phyloP scores from a whole-genome alignment of 1,284 basidiomycete species.

The Golubevia sp. region DNA sequence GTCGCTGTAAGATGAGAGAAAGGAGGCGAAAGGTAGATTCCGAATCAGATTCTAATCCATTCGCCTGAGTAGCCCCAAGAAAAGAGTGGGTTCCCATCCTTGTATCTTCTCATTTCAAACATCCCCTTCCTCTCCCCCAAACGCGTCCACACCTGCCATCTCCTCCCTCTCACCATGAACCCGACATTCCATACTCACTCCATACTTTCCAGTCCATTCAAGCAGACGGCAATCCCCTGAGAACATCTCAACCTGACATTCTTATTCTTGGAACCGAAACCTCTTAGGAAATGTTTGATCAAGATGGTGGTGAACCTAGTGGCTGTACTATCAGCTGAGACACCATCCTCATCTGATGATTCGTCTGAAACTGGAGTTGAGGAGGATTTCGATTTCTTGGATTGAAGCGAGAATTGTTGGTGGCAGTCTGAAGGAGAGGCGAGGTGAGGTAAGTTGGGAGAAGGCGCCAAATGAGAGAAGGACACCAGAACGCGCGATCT shows the following conservation, averaged over 20 bases:
- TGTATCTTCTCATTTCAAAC: not conserved
- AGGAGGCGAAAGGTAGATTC: no score
- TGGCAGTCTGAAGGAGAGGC: slow-evolving; percentile 21
- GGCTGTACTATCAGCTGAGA: slow-evolving; percentile 48
- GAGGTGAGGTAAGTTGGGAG: not conserved
- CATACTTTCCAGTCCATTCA: slow-evolving; percentile 29
- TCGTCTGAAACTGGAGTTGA: not conserved
- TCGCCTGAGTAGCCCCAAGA: no score
- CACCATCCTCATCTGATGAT: slow-evolving; percentile 26
- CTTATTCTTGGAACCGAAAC: slow-evolving; percentile 89
- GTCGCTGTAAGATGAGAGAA: slow-evolving; percentile 68
- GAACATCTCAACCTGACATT: slow-evolving; percentile 79
- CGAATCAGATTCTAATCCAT: no score
- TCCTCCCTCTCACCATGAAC: no score
- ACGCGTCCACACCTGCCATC: no score
- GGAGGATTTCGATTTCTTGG: not conserved
- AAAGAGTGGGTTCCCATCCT: not conserved
- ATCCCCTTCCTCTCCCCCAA: not conserved
- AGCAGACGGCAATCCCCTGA: slow-evolving; percentile 63
- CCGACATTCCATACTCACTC: slow-evolving; percentile 8
- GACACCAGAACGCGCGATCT: no score
- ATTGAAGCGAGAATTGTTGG: slow-evolving; percentile 31
- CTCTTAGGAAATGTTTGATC: slow-evolving; percentile 77
- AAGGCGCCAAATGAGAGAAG: no score
- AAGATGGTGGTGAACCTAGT: slow-evolving; percentile 63